phyloP scores from a whole-genome alignment of 176 grass and related monocot genomes.

The Oryza longistaminata region DNA sequence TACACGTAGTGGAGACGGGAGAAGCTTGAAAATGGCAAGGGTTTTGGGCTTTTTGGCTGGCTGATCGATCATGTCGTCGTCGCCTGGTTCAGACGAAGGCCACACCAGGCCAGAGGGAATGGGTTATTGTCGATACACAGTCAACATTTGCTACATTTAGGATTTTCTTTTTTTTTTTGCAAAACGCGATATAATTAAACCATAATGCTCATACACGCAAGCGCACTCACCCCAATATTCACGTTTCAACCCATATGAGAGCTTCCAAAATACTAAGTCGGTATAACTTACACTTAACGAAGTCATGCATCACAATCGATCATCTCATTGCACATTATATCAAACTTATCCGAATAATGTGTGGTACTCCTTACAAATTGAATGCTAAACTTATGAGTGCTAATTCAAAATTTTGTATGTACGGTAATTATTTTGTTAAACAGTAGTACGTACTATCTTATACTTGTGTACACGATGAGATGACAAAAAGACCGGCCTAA shows the following conservation, averaged over 20 bases:
- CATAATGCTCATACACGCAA: too few species aligned
- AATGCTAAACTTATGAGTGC: neutral
- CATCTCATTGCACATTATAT: too few species aligned
- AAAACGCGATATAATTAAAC: too few species aligned
- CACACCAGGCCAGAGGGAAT: neutral
- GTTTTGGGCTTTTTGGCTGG: neutral
- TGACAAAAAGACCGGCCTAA: slow-evolving; percentile 28
- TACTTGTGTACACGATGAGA: neutral
- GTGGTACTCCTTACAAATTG: neutral
- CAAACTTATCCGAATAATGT: neutral
- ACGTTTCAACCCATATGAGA: too few species aligned
- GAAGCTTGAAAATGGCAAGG: neutral
- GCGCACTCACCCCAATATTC: too few species aligned
- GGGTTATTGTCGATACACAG: neutral
- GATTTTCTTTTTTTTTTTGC: too few species aligned
- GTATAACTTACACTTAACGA: too few species aligned
- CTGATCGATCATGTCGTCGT: neutral
- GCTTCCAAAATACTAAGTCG: too few species aligned
- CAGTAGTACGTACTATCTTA: neutral
- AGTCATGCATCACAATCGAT: too few species aligned
- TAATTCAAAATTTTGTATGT: neutral
- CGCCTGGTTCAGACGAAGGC: neutral
- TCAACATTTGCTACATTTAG: neutral
- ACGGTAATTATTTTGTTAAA: neutral
- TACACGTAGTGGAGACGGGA: neutral